Evolutionary conservation across 2,329 filamentous ascomycete species (phyloP).

Genomic region (Periglandula ipomoeae): DNA sequence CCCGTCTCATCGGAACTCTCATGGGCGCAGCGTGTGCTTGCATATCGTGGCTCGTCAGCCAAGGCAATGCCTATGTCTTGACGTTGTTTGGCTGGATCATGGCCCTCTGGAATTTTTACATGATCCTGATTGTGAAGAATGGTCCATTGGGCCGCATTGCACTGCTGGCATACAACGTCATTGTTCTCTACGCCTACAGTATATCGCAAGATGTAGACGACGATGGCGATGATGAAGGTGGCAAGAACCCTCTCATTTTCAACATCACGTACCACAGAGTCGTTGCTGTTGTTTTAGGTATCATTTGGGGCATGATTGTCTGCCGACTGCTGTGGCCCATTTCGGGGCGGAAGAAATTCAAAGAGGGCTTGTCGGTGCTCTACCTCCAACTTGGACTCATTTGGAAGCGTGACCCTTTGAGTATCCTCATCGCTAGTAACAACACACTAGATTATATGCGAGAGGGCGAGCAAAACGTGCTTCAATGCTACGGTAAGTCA

Average conservation of each 20-base stretch:
- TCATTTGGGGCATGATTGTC: slow-evolving; percentile 84
- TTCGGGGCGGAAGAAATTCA: slow-evolving; percentile 77
- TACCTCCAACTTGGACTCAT: slow-evolving; percentile 93
- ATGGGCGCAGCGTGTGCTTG: slow-evolving; percentile 70
- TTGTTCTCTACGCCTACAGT: slow-evolving; percentile 88
- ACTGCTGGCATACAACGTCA: slow-evolving; percentile 91
- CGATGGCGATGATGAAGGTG: slow-evolving; percentile 82
- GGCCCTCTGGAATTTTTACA: slow-evolving; percentile 76
- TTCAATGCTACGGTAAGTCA: slow-evolving; percentile 61
- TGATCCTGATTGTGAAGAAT: slow-evolving; percentile 76
- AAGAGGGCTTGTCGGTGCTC: slow-evolving; percentile 79
- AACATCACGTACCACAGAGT: slow-evolving; percentile 86
- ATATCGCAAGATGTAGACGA: slow-evolving; percentile 71
- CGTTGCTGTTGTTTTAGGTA: slow-evolving; percentile 75
- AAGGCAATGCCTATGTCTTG: slow-evolving; percentile 66
- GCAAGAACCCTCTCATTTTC: slow-evolving; percentile 71
- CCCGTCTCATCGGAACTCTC: slow-evolving; percentile 79
- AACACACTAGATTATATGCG: slow-evolving; percentile 65
- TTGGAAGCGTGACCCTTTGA: slow-evolving; percentile 88
- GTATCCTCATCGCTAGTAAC: slow-evolving; percentile 56
- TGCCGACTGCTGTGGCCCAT: slow-evolving; percentile 91
- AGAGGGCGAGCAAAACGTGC: slow-evolving; percentile 75
- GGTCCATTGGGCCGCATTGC: slow-evolving; percentile 90
- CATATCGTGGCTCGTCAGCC: slow-evolving; percentile 66
- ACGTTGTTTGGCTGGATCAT: slow-evolving; percentile 75